Evolutionary conservation across 164 flowering plant species (phyloP).

Genomic region (Chimonanthus praecox): DNA sequence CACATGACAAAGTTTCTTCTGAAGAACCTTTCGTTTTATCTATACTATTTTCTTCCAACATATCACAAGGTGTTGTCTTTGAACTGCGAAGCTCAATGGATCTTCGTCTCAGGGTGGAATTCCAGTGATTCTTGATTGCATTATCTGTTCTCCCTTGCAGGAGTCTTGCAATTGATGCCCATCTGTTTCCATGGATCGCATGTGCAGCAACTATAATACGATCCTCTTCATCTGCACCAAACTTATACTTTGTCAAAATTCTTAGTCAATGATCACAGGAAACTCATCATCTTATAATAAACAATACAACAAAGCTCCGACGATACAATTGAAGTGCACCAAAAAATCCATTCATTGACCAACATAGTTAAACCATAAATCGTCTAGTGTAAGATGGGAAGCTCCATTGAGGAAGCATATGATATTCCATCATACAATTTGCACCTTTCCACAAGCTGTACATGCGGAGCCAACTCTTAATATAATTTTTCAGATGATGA

Average conservation of each 20-base stretch:
- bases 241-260: constrained; percentile 9
- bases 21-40: constrained; percentile 71
- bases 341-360: no score
- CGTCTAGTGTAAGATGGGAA: no score
- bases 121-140: constrained; percentile 95
- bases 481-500: no score
- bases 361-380: no score
- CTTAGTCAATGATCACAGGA: no score
- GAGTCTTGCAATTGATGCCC: constrained; percentile 84
- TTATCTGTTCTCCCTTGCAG: constrained; percentile 88
- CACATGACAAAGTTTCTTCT: constrained; percentile 73
- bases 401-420: no score
- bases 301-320: no score
- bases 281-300: no score
- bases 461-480: no score
- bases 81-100: constrained; percentile 28
- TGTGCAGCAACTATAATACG: constrained; percentile 64
- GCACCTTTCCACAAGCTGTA: no score
- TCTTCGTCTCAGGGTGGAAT: constrained; percentile 79
- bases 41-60: constrained; percentile 40
- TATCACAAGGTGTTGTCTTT: constrained; percentile 24
- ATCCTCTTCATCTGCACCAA: constrained; percentile 80
- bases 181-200: constrained; percentile 84
- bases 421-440: no score
- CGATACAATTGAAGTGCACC: no score